Evolutionary conservation across 352 stramenopile species (phyloP).

Genomic region (Phytophthora pluvialis): DNA sequence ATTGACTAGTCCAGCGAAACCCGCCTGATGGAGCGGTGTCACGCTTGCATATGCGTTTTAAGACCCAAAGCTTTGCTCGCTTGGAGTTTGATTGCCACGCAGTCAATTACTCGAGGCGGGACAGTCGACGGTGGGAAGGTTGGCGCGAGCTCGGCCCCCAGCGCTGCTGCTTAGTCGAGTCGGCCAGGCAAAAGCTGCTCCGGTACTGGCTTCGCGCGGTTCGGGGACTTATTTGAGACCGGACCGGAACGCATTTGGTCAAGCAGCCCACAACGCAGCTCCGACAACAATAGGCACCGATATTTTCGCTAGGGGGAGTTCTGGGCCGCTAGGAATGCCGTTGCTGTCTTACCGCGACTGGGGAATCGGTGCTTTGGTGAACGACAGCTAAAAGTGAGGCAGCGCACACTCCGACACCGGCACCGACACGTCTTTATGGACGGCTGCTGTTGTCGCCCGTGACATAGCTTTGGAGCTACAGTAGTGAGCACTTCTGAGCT

Average conservation of each 20-base stretch:
- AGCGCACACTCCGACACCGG: neutral
- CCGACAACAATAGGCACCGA: constrained; percentile 26
- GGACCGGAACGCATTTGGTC: constrained; percentile 21
- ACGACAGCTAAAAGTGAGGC: constrained; percentile 26
- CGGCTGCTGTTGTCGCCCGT: neutral
- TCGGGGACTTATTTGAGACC: constrained; percentile 35
- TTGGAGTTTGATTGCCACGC: constrained; percentile 4
- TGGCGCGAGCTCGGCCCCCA: neutral
- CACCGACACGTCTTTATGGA: constrained; percentile 13
- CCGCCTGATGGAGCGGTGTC: constrained; percentile 12
- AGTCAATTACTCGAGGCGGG: too few relatives aligned
- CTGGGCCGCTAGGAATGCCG: constrained; percentile 20
- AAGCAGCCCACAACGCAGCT: constrained; percentile 3
- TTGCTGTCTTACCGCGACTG: constrained; percentile 25
- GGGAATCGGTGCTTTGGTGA: constrained; percentile 1
- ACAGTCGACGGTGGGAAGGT: constrained; percentile 15
- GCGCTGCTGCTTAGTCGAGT: constrained; percentile 10
- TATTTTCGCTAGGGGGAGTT: constrained; percentile 31
- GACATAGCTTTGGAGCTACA: neutral
- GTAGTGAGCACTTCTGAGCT: neutral
- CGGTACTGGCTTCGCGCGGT: constrained; percentile 24
- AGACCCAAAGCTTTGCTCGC: neutral
- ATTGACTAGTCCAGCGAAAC: constrained; percentile 6
- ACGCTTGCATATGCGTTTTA: constrained; percentile 8
- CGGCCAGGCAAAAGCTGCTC: neutral